Base-by-base conservation (phyloP, 2,329 filamentous ascomycete genomes). In the Colletotrichum kahawae region DNA sequence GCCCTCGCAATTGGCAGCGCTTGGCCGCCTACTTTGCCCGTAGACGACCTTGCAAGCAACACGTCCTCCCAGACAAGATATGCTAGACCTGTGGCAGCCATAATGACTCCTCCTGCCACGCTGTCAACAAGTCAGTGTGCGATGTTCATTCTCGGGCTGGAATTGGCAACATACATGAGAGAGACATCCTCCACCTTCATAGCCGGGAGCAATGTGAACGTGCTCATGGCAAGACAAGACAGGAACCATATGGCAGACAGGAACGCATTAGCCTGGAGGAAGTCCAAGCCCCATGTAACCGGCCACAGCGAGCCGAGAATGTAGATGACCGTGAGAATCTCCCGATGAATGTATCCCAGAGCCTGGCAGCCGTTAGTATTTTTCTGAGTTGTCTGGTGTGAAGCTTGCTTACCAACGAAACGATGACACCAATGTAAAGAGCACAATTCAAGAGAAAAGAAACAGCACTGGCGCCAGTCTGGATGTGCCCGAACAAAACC, bases 311-410 rank as follows among this genome's bases (percentile, higher is more conserved):
- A 91, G 5, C 92, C 95, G 5, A 96, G 78, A 31, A 96, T 80
- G 81, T 96, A 99, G 71, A 96, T 91, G 1, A 91, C 86, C 0
- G 96, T 98, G 79, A 97, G 93, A 29, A 98, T 92, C 81, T 98
- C 94, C 54, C 97, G 93, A 79, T 96, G 90, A 71, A 98, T 98
- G 82, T 99, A 99, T 66, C 95, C 96, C 85, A 98, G 88, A 27
- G 97, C 95, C 95, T 97, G 71, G 31, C n/a, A 29, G 6, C 4
- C 31, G 64, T 82, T 69, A 82, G 75, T 77, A n/a, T 14, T n/a
- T 31, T 8, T 38, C 33, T n/a, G 9, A 27, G 7, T 62, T 5
- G 16, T 13, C 10, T 14, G 9, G n/a, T 18, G 12, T 14, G 7
- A n/a, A 36, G 4, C 7, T 27, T 14, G 85, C 89, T 84, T 86